Evolutionary conservation across 2,329 filamentous ascomycete genomes (phyloP).

Genomic region (Tolypocladium ovalisporum): DNA sequence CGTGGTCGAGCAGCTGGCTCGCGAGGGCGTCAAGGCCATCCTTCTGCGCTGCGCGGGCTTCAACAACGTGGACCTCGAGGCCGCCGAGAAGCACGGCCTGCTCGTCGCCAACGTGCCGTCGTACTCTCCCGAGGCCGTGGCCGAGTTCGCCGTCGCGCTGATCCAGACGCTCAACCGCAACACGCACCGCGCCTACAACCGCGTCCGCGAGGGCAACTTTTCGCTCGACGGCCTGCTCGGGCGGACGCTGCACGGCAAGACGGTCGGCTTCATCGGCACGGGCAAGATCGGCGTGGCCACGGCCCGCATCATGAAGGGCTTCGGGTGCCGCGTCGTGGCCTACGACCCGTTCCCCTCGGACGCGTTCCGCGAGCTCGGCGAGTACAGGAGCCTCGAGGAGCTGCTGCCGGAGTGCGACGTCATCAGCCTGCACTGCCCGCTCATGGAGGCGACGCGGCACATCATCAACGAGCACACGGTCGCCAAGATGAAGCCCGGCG

Average conservation of each 20-base stretch:
- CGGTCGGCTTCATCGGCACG: slow-evolving; percentile 54
- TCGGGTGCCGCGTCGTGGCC: slow-evolving; percentile 52
- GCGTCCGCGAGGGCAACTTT: slow-evolving; percentile 59
- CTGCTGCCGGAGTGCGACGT: slow-evolving; percentile 48
- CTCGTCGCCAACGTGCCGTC: slow-evolving; percentile 56
- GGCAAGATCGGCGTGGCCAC: slow-evolving; percentile 55
- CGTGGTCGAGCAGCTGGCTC: slow-evolving; percentile 40
- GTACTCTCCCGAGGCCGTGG: slow-evolving; percentile 59
- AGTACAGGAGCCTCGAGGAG: slow-evolving; percentile 41
- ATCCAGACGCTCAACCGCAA: slow-evolving; percentile 58
- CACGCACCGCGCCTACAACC: slow-evolving; percentile 57
- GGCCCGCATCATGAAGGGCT: slow-evolving; percentile 51
- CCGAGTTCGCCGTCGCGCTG: slow-evolving; percentile 58
- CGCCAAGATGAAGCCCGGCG: slow-evolving; percentile 44
- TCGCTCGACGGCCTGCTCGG: slow-evolving; percentile 53
- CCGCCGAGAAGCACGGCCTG: slow-evolving; percentile 42
- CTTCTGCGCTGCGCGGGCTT: slow-evolving; percentile 58
- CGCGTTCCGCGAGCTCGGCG: slow-evolving; percentile 37
- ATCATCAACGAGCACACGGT: slow-evolving; percentile 47
- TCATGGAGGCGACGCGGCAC: slow-evolving; percentile 47
- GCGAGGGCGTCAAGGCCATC: slow-evolving; percentile 42
- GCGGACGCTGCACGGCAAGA: slow-evolving; percentile 50
- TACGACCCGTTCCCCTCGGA: slow-evolving; percentile 44
- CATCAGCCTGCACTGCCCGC: slow-evolving; percentile 55
- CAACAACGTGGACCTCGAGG: slow-evolving; percentile 53